These are phyloP conservation scores for Hyaloscypha hepaticicola DNA, from an alignment of 495 filamentous ascomycete genomes.

Conservation along the genomic window DNA sequence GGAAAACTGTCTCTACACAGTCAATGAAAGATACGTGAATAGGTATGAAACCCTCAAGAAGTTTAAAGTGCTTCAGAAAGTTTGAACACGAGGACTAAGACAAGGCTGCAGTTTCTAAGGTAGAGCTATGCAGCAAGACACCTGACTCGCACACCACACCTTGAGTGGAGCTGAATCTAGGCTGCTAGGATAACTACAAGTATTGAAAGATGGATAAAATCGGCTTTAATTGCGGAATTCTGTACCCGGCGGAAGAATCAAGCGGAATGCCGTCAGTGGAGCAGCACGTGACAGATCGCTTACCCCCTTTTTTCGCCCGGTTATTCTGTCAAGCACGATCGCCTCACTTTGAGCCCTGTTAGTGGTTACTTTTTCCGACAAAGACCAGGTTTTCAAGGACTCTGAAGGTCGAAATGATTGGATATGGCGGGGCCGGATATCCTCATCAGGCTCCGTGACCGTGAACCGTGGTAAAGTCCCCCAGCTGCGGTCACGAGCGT, in stretches of 20 bases:
- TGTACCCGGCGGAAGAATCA: background rate
- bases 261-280: background rate
- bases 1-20: too few species aligned
- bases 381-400: background rate
- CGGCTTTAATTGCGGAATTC: background rate
- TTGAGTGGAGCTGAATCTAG: too few species aligned
- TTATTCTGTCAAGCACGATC: background rate
- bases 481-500: background rate
- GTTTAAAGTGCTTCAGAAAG: too few species aligned
- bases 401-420: background rate
- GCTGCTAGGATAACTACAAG: too few species aligned
- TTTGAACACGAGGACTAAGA: too few species aligned
- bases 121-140: too few species aligned
- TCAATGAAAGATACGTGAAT: too few species aligned
- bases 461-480: background rate
- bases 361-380: background rate
- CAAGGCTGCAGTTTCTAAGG: too few species aligned
- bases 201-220: background rate
- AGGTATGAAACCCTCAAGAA: too few species aligned
- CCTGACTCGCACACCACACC: too few species aligned
- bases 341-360: background rate
- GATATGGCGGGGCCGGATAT: background rate
- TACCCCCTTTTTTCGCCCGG: background rate
- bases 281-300: background rate
- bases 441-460: background rate